Conservation (phyloP, 345 rosid genomes). For the Euphorbia lathyris region DNA sequence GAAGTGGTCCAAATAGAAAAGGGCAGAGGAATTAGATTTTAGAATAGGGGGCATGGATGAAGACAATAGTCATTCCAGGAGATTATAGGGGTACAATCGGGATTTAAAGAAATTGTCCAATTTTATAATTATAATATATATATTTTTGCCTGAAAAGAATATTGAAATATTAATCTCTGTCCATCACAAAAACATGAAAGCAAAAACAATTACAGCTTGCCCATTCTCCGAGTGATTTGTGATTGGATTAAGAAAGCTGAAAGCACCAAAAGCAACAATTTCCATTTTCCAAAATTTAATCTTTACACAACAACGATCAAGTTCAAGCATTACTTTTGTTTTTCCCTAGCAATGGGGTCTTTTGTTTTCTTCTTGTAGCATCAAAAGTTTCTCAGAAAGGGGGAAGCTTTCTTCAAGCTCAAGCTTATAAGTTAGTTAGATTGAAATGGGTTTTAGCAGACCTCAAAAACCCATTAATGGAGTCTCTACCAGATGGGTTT, state of each 20-base stretch:
- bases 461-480: conserved; percentile 55
- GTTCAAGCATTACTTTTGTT: conserved; percentile 1
- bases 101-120: conserved; percentile 10
- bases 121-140: conserved; percentile 5
- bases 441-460: conserved; percentile 56
- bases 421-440: conserved; percentile 18
- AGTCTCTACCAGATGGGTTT: conserved; percentile 66
- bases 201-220: conserved; percentile 14
- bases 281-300: neutral
- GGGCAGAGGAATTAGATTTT: neutral
- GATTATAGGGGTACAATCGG: conserved; percentile 31
- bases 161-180: neutral
- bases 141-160: neutral
- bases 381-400: conserved; percentile 1
- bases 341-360: conserved; percentile 22
- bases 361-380: conserved; percentile 19
- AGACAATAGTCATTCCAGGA: neutral
- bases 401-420: conserved; percentile 31
- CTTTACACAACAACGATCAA: neutral
- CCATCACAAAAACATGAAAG: conserved; percentile 22
- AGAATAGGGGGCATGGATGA: too few relatives aligned
- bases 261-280: conserved; percentile 10
- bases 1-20: neutral
- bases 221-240: conserved; percentile 1
- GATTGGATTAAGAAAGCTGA: conserved; percentile 16